Evolutionary conservation across 805 yeast genomes (phyloP).

Genomic region (Starmerella potacharoeniae): DNA sequence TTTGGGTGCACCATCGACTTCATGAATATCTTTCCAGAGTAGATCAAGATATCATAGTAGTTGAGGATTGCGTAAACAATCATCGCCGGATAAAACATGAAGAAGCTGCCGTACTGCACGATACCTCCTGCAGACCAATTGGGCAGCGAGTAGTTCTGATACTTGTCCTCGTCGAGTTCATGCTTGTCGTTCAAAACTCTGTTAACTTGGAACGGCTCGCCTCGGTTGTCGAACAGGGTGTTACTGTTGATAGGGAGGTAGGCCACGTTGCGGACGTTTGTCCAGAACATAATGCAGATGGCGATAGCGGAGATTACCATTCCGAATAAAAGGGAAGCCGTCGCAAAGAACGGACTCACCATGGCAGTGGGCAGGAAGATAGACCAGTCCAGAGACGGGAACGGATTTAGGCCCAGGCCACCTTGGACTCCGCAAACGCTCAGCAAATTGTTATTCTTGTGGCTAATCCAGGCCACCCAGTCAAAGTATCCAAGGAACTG

Average conservation of each 20-base stretch:
- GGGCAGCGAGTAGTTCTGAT: conserved; percentile 48
- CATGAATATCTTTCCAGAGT: conserved; percentile 7
- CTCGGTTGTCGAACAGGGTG: conserved; percentile 33
- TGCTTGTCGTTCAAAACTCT: conserved; percentile 38
- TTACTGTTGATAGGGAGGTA: conserved; percentile 43
- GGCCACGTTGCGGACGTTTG: conserved; percentile 40
- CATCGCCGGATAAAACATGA: conserved; percentile 45
- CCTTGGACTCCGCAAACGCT: conserved; percentile 40
- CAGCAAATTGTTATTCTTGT: conserved; percentile 39
- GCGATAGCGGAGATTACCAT: conserved; percentile 27
- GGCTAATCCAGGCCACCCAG: conserved; percentile 52
- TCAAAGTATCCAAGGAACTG: conserved; percentile 49
- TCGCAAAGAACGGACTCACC: conserved; percentile 36
- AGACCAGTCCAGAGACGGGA: conserved; percentile 37
- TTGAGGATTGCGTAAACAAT: conserved; percentile 38
- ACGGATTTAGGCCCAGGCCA: conserved; percentile 41
- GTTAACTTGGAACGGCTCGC: conserved; percentile 34
- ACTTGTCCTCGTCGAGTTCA: conserved; percentile 36
- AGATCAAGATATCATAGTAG: conserved; percentile 25
- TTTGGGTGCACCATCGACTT: conserved; percentile 11
- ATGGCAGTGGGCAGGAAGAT: conserved; percentile 35
- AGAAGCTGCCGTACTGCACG: conserved; percentile 45
- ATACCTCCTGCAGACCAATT: conserved; percentile 51
- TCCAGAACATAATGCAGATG: conserved; percentile 31
- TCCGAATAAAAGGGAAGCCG: conserved; percentile 29